A percentile compares a stretch with the other conserved stretches of the same genome.
These are phyloP conservation scores for Blastobotrys parvus DNA, from an alignment of 805 yeast genomes.

Conservation along the genomic window DNA sequence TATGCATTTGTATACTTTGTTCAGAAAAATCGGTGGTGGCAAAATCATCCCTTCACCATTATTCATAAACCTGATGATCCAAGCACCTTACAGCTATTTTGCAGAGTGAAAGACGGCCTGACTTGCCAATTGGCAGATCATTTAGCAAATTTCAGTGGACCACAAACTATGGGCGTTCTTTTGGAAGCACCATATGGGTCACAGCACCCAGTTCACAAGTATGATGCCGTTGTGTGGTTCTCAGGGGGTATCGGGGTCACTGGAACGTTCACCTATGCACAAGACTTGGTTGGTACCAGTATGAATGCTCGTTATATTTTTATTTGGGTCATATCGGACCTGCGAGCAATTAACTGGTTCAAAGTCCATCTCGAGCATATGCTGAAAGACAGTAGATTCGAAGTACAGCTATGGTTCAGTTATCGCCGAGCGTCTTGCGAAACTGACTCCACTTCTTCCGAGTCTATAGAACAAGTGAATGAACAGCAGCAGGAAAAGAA, in stretches of 20 bases:
- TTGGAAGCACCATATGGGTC: constrained; percentile 72
- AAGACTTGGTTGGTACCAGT: constrained; percentile 8
- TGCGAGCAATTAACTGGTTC: constrained; percentile 24
- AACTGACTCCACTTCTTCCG: no score
- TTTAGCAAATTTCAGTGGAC: constrained; percentile 3
- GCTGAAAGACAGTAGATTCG: constrained; percentile 20
- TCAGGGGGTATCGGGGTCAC: constrained; percentile 78
- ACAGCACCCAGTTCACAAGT: constrained; percentile 39
- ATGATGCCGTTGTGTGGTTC: constrained; percentile 47
- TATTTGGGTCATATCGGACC: constrained; percentile 26
- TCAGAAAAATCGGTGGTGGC: constrained; percentile 48
- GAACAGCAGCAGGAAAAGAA: background rate
- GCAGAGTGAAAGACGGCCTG: constrained; percentile 13
- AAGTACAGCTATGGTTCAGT: constrained; percentile 29
- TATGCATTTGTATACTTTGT: constrained; percentile 51
- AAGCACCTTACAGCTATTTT: constrained; percentile 12
- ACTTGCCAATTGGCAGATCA: constrained; percentile 11
- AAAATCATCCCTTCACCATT: constrained; percentile 65
- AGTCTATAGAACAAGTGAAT: background rate
- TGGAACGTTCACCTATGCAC: constrained; percentile 41
- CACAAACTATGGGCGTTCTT: constrained; percentile 13
- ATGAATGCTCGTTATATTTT: constrained; percentile 18
- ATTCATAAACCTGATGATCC: constrained; percentile 10
- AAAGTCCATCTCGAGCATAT: constrained; percentile 21
- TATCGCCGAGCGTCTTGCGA: background rate